These are phyloP conservation scores for Fusarium liriodendri DNA, from an alignment of 2,329 filamentous ascomycete genomes.

Conservation along the genomic window DNA sequence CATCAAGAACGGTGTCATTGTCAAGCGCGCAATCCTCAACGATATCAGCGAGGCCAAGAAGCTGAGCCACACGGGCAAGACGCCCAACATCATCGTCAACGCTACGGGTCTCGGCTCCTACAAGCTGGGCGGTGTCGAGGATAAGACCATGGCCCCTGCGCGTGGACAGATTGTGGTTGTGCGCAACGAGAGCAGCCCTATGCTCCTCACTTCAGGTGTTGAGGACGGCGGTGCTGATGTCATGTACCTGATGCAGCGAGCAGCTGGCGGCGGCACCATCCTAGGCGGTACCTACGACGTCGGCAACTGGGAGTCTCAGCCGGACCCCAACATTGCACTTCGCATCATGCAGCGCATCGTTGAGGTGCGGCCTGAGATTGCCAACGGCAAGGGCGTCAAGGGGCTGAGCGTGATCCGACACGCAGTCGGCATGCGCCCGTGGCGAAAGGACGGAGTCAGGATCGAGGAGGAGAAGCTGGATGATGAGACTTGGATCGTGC, in stretches of 20 bases:
- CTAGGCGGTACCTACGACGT: conserved; percentile 88
- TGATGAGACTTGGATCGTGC: conserved; percentile 74
- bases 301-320: conserved; percentile 81
- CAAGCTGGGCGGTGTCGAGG: conserved; percentile 84
- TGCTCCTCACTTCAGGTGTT: conserved; percentile 77
- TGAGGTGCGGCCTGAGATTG: conserved; percentile 72
- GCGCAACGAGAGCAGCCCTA: conserved; percentile 78
- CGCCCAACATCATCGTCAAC: conserved; percentile 82
- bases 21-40: conserved; percentile 71
- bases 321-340: conserved; percentile 81
- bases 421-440: conserved; percentile 83
- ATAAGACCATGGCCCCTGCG: conserved; percentile 77
- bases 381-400: conserved; percentile 74
- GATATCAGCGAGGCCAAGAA: conserved; percentile 77
- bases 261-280: conserved; percentile 82
- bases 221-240: conserved; percentile 80
- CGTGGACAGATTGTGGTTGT: conserved; percentile 89
- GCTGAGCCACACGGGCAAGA: conserved; percentile 62
- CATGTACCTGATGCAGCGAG: conserved; percentile 85
- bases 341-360: conserved; percentile 87
- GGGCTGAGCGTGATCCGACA: conserved; percentile 82
- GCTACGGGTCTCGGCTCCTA: conserved; percentile 83
- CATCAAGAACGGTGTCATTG: conserved; percentile 75
- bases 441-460: conserved; percentile 77
- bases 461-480: conserved; percentile 69